Percentiles rank a stretch among this genome's conserved stretches.
Conservation (phyloP, 2,329 filamentous ascomycete species). For the Mycosphaerelloides madeirae region DNA sequence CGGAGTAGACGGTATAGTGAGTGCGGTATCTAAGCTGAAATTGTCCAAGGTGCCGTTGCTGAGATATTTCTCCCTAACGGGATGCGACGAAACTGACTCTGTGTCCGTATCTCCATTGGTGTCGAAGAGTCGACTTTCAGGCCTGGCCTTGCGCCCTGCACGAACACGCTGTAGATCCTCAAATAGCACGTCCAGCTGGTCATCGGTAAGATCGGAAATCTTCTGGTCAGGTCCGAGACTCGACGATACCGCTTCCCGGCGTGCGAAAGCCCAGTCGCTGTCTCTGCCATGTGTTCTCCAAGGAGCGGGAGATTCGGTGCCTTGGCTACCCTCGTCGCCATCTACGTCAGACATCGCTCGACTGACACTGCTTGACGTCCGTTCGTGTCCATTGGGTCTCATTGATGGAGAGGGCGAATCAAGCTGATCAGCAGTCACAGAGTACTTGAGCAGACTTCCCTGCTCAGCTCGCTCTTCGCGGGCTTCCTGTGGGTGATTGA, state of each 20-base stretch:
- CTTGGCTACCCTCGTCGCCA: slow-evolving; percentile 63
- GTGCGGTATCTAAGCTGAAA: slow-evolving; percentile 86
- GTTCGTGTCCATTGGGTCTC: slow-evolving; percentile 64
- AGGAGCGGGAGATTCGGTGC: slow-evolving; percentile 74
- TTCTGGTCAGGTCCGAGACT: slow-evolving; percentile 89
- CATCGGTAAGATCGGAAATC: slow-evolving; percentile 82
- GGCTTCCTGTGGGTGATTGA: slow-evolving; percentile 96
- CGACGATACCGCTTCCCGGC: slow-evolving; percentile 86
- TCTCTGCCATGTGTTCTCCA: slow-evolving; percentile 59
- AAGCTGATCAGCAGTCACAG: slow-evolving; percentile 61
- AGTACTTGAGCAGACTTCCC: slow-evolving; percentile 78
- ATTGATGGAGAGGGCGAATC: slow-evolving; percentile 50
- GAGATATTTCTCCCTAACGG: slow-evolving; percentile 79
- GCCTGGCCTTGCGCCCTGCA: slow-evolving; percentile 70
- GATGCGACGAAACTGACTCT: slow-evolving; percentile 81
- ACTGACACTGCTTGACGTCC: slow-evolving; percentile 61
- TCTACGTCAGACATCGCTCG: slow-evolving; percentile 73
- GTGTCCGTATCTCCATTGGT: slow-evolving; percentile 63
- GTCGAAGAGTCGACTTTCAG: slow-evolving; percentile 53
- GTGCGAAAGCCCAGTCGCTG: slow-evolving; percentile 90
- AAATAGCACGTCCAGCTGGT: slow-evolving; percentile 87
- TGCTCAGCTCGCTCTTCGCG: slow-evolving; percentile 77
- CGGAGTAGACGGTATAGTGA: slow-evolving; percentile 93
- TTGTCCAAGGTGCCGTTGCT: slow-evolving; percentile 89
- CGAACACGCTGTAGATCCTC: slow-evolving; percentile 88